A percentile compares a stretch with the other conserved stretches of the same genome.
Evolutionary conservation across 108 stramenopile species (phyloP).

Genomic region (Cyclostephanos invisitatus): DNA sequence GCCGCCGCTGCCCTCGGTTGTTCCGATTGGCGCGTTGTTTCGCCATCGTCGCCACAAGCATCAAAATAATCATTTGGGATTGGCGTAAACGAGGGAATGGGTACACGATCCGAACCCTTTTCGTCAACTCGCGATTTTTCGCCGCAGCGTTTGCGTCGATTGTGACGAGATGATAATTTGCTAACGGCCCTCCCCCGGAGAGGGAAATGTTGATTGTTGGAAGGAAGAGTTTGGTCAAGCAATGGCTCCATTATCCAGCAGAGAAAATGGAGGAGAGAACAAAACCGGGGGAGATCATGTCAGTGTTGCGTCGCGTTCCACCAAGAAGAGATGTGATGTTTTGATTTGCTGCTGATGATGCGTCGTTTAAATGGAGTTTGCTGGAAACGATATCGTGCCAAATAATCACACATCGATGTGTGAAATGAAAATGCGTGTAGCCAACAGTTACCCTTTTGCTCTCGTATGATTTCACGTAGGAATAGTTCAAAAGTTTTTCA

Average conservation of each 20-base stretch:
- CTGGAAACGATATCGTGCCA: too few relatives aligned
- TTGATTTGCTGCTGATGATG: too few relatives aligned
- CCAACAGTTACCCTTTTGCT: too few relatives aligned
- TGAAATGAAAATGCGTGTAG: too few relatives aligned
- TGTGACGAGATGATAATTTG: slow-evolving; percentile 37
- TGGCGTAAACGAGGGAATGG: slow-evolving; percentile 31
- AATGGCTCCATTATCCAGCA: not conserved
- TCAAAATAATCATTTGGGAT: slow-evolving; percentile 12
- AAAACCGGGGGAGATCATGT: not conserved
- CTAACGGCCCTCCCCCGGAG: slow-evolving; percentile 5
- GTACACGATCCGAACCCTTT: slow-evolving; percentile 12
- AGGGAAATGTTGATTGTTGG: slow-evolving; percentile 4
- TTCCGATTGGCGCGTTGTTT: not conserved
- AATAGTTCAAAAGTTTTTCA: too few relatives aligned
- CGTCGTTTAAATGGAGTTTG: too few relatives aligned
- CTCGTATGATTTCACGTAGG: too few relatives aligned
- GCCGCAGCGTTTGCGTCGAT: slow-evolving; percentile 21
- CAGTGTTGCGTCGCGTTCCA: not conserved
- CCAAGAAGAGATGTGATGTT: too few relatives aligned
- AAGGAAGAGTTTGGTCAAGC: not conserved
- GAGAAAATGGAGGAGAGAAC: not conserved
- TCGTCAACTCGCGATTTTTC: slow-evolving; percentile 7
- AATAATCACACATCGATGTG: too few relatives aligned
- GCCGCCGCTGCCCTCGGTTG: not conserved
- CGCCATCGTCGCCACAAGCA: slow-evolving; percentile 12